phyloP scores from a whole-genome alignment of 345 rosid species.

The Eutrema heterophyllum region DNA sequence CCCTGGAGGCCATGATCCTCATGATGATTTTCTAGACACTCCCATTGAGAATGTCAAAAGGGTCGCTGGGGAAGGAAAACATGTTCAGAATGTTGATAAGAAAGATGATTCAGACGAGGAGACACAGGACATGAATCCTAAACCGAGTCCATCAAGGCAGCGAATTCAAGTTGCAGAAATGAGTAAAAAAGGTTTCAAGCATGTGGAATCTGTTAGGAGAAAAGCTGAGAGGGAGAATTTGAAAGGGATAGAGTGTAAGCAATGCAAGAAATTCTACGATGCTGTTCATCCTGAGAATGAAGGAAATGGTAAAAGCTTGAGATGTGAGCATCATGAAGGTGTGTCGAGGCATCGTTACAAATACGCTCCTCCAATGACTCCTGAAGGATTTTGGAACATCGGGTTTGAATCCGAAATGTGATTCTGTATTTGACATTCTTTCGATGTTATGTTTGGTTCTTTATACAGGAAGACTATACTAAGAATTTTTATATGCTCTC shows the following conservation, averaged over 20 bases:
- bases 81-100: constrained; percentile 22
- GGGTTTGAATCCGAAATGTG: constrained; percentile 95
- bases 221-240: constrained; percentile 66
- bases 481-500: neutral
- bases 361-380: constrained; percentile 79
- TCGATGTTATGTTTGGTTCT: neutral
- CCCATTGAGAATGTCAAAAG: constrained; percentile 60
- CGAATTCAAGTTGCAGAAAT: constrained; percentile 33
- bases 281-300: constrained; percentile 65
- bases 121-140: constrained; percentile 61
- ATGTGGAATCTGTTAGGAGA: constrained; percentile 76
- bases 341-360: constrained; percentile 89
- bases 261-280: constrained; percentile 92
- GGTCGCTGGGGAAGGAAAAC: constrained; percentile 34
- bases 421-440: constrained; percentile 18
- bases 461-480: neutral
- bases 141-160: constrained; percentile 36
- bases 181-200: constrained; percentile 54
- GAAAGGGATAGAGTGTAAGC: constrained; percentile 81
- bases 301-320: constrained; percentile 33
- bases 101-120: constrained; percentile 53
- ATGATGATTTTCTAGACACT: constrained; percentile 87
- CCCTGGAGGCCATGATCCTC: constrained; percentile 61
- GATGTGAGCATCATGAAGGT: constrained; percentile 92
- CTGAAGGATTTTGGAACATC: constrained; percentile 96